A percentile compares a stretch with the other conserved stretches of the same genome.
These are phyloP conservation scores for Neurospora terricola DNA, from an alignment of 495 filamentous ascomycete genomes.

Conservation along the genomic window DNA sequence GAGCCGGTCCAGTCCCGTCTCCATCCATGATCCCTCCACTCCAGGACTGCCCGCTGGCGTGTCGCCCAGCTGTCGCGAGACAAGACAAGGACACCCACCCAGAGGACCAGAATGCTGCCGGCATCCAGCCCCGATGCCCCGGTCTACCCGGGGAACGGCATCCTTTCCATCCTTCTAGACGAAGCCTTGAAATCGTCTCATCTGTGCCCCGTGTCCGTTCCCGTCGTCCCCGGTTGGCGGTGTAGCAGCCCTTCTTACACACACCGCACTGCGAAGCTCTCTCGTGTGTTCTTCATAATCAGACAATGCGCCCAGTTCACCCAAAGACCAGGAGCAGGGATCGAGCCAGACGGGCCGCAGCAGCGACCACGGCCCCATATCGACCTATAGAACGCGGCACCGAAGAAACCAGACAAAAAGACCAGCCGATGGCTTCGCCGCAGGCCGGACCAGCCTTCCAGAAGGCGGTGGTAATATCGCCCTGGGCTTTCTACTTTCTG, in stretches of 20 bases:
- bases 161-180: not conserved
- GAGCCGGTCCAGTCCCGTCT: not conserved
- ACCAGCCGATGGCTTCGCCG: not conserved
- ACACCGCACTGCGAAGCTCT: not conserved
- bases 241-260: not conserved
- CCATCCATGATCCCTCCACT: not conserved
- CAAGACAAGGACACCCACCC: not conserved
- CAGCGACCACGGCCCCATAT: not conserved
- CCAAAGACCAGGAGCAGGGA: not conserved
- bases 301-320: not conserved
- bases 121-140: not conserved
- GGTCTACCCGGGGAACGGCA: not conserved
- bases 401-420: not conserved
- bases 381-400: not conserved
- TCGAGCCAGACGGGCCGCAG: not conserved
- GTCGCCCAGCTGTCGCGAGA: not conserved
- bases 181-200: not conserved
- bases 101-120: not conserved
- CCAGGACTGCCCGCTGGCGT: not conserved
- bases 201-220: not conserved
- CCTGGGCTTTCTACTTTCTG: conserved; percentile 41
- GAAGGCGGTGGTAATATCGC: not conserved
- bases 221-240: not conserved
- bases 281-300: not conserved
- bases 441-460: not conserved